Evolutionary conservation across 768 basidiomycete species (phyloP).

Genomic region (Lentinula edodes): DNA sequence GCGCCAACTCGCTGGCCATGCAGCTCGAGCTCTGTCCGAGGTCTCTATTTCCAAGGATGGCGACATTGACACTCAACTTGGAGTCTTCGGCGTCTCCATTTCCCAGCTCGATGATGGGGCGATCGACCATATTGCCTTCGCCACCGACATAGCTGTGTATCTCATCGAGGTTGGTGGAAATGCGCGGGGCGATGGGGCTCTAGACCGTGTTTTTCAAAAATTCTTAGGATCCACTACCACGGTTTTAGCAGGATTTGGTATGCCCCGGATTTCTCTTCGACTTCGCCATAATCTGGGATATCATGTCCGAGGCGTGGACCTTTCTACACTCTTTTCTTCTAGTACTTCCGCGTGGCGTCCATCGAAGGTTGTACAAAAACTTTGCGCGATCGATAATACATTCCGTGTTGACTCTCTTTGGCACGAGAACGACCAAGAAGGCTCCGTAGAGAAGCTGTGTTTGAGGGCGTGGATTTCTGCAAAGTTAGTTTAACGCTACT

Average conservation of each 20-base stretch:
- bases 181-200: neutral
- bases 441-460: slow-evolving; percentile 19
- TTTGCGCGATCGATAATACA: neutral
- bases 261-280: slow-evolving; percentile 29
- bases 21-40: neutral
- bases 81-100: neutral
- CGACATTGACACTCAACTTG: neutral
- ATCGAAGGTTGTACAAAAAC: slow-evolving; percentile 15
- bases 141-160: neutral
- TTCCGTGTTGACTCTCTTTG: slow-evolving; percentile 21
- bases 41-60: neutral
- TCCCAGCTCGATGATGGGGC: neutral
- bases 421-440: slow-evolving; percentile 17
- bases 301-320: slow-evolving; percentile 30
- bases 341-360: slow-evolving; percentile 19
- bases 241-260: slow-evolving; percentile 28
- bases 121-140: slow-evolving; percentile 4
- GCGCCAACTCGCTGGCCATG: neutral
- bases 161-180: neutral
- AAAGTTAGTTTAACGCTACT: slow-evolving; percentile 9
- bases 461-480: slow-evolving; percentile 35
- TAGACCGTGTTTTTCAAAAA: slow-evolving; percentile 10
- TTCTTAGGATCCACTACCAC: slow-evolving; percentile 12
- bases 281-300: slow-evolving; percentile 19
- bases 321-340: slow-evolving; percentile 23